Evolutionary conservation across 2,329 filamentous ascomycete genomes (phyloP).

Genomic region (Dothideomycetidae sp.): DNA sequence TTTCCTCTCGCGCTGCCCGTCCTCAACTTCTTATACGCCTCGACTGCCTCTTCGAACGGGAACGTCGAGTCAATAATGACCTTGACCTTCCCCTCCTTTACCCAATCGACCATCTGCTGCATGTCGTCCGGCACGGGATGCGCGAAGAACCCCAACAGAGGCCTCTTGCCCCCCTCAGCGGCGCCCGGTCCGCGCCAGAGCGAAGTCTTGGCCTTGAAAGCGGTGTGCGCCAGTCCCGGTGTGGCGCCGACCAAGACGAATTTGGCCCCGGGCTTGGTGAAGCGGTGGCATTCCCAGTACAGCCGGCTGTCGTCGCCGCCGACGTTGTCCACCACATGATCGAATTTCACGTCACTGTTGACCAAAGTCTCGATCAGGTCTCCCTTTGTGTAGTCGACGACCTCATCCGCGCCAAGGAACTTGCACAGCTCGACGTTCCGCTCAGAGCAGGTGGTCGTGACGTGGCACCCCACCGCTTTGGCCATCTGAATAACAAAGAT

Average conservation of each 20-base stretch:
- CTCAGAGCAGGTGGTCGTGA: conserved; percentile 45
- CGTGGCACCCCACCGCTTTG: conserved; percentile 44
- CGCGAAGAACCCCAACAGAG: conserved; percentile 28
- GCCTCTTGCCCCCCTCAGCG: conserved; percentile 37
- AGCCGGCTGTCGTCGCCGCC: conserved; percentile 35
- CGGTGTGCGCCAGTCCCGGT: conserved; percentile 19
- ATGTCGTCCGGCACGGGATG: no score
- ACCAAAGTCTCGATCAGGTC: conserved; percentile 36
- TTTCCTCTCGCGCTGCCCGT: conserved; percentile 44
- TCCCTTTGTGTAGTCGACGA: conserved; percentile 43
- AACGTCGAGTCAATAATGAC: conserved; percentile 41
- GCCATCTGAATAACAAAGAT: conserved; percentile 49
- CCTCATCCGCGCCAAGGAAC: conserved; percentile 46
- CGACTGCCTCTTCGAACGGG: conserved; percentile 40
- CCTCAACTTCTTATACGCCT: conserved; percentile 45
- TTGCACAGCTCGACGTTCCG: conserved; percentile 43
- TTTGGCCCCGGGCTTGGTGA: conserved; percentile 33
- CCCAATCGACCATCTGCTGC: conserved; percentile 37
- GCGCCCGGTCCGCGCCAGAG: conserved; percentile 32
- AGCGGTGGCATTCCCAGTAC: conserved; percentile 40
- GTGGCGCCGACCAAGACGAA: conserved; percentile 40
- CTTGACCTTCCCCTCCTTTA: conserved; percentile 45
- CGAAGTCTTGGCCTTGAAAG: conserved; percentile 19
- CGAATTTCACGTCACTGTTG: conserved; percentile 33
- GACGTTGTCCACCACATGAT: conserved; percentile 44